Evolutionary conservation across 305 asterid species (phyloP).

Genomic region (Striga hermonthica): DNA sequence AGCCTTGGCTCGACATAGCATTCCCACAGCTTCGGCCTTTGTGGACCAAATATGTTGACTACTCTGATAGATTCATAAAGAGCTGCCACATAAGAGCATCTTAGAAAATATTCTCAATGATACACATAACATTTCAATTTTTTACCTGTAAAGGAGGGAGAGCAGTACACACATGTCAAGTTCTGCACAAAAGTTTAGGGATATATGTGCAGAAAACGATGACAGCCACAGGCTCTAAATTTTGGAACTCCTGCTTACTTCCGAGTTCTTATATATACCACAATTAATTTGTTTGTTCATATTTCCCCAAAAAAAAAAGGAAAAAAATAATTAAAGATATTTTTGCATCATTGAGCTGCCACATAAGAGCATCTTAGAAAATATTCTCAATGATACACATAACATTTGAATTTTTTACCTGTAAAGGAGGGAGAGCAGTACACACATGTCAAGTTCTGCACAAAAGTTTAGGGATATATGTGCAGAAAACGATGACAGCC

Average conservation of each 20-base stretch:
- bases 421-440: conserved; percentile 39
- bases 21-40: conserved; percentile 68
- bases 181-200: conserved; percentile 30
- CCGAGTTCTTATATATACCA: conserved; percentile 28
- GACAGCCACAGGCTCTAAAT: conserved; percentile 37
- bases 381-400: neutral
- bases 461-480: conserved; percentile 25
- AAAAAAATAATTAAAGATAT: too few species aligned
- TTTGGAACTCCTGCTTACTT: conserved; percentile 36
- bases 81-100: conserved; percentile 63
- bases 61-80: conserved; percentile 68
- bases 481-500: conserved; percentile 35
- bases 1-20: conserved; percentile 91
- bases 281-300: conserved; percentile 26
- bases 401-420: conserved; percentile 29
- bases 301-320: too few species aligned
- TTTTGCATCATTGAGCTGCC: too few species aligned
- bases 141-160: conserved; percentile 42
- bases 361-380: too few species aligned
- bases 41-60: conserved; percentile 68
- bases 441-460: conserved; percentile 37
- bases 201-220: conserved; percentile 33
- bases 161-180: conserved; percentile 34
- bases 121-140: conserved; percentile 19
- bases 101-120: conserved; percentile 33